Evolutionary conservation across 768 basidiomycete genomes (phyloP).

Genomic region (Termitomyces sp.): DNA sequence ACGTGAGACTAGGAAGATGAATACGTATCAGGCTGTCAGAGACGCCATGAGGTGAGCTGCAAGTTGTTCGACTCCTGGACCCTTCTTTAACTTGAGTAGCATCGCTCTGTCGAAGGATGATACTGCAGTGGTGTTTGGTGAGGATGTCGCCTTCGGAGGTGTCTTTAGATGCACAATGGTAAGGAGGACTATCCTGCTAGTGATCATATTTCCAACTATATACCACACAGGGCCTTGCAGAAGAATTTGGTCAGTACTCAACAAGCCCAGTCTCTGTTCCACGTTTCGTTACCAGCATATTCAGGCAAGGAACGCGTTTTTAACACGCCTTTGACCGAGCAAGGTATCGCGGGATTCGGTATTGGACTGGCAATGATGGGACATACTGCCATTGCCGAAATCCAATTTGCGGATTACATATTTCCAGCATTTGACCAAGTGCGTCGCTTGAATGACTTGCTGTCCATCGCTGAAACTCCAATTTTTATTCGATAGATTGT

Average conservation of each 20-base stretch:
- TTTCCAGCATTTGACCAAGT: slow-evolving; percentile 95
- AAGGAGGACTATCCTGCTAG: slow-evolving; percentile 11
- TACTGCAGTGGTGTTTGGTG: slow-evolving; percentile 84
- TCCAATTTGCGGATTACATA: slow-evolving; percentile 89
- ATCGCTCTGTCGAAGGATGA: slow-evolving; percentile 84
- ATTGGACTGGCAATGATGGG: slow-evolving; percentile 92
- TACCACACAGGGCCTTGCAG: slow-evolving; percentile 66
- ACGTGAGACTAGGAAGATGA: slow-evolving; percentile 92
- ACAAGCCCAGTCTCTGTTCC: not conserved
- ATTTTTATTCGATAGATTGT: slow-evolving; percentile 53
- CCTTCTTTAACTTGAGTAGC: slow-evolving; percentile 28
- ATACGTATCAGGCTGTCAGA: slow-evolving; percentile 87
- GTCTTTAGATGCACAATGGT: slow-evolving; percentile 95
- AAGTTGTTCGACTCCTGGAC: not conserved
- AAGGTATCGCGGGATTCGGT: slow-evolving; percentile 93
- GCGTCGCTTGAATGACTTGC: not conserved
- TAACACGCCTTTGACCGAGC: slow-evolving; percentile 90
- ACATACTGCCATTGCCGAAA: slow-evolving; percentile 91
- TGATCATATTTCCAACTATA: not conserved
- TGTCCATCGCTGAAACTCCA: not conserved
- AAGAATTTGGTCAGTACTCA: slow-evolving; percentile 73
- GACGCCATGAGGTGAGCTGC: slow-evolving; percentile 73
- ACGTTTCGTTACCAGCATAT: slow-evolving; percentile 1
- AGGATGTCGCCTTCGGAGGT: slow-evolving; percentile 90
- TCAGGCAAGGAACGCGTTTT: slow-evolving; percentile 88